phyloP scores from a whole-genome alignment of 257 asterid species.

The Perilla frutescens region DNA sequence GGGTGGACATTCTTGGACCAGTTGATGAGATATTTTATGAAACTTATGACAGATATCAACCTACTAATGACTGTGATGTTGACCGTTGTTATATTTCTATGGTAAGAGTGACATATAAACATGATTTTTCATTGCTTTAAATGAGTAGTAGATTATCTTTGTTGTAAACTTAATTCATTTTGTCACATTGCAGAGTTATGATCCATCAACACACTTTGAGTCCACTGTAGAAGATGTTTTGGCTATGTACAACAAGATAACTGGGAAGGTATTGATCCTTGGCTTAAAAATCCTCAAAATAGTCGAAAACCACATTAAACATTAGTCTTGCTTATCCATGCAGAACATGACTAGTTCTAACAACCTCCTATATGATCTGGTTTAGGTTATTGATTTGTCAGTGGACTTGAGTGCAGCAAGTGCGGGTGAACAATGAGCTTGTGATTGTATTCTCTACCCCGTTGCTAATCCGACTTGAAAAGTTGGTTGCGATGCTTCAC shows the following conservation, averaged over 20 bases:
- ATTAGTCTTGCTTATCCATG: too few species aligned
- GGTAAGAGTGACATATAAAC: conserved; percentile 40
- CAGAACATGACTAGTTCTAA: too few species aligned
- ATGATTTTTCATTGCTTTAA: neutral
- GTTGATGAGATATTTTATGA: conserved; percentile 93
- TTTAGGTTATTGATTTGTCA: conserved; percentile 80
- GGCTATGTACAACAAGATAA: conserved; percentile 76
- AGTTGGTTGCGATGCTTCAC: neutral
- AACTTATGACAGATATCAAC: conserved; percentile 78
- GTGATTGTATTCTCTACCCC: neutral
- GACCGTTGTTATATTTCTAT: conserved; percentile 78
- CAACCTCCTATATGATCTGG: neutral
- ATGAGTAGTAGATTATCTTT: neutral
- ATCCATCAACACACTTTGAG: conserved; percentile 86
- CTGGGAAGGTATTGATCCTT: conserved; percentile 71
- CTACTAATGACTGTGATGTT: conserved; percentile 53
- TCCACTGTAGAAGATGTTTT: conserved; percentile 80
- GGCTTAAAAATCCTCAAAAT: neutral
- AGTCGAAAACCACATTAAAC: neutral
- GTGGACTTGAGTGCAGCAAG: conserved; percentile 97
- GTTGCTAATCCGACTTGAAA: neutral
- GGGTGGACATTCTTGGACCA: conserved; percentile 87
- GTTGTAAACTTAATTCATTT: neutral
- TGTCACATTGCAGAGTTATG: conserved; percentile 71
- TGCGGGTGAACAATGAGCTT: conserved; percentile 66